Conservation (phyloP, 2,329 filamentous ascomycete genomes). For the Colletotrichum tabaci region DNA sequence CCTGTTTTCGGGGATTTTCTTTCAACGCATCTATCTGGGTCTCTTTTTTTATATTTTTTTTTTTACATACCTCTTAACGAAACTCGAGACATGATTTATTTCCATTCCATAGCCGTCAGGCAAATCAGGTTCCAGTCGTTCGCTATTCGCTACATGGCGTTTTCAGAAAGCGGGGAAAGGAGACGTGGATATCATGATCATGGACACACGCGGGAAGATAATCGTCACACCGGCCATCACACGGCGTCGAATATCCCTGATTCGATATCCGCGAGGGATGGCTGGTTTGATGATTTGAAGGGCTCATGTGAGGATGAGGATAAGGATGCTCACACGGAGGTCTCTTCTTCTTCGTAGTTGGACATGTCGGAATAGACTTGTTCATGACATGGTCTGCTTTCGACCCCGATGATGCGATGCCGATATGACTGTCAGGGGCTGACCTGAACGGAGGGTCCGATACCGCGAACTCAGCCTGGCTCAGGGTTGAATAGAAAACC, state of each 20-base stretch:
- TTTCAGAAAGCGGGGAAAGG: not conserved
- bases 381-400: not conserved
- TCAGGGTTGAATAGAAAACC: not conserved
- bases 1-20: not conserved
- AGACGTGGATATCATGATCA: conserved; percentile 15
- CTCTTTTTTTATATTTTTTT: too few species aligned
- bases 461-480: not conserved
- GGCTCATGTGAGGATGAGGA: too few species aligned
- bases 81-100: conserved; percentile 8
- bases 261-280: too few species aligned
- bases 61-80: conserved; percentile 16
- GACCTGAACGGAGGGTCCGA: not conserved
- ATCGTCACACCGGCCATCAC: too few species aligned
- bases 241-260: too few species aligned
- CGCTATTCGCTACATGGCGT: conserved; percentile 31
- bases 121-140: conserved; percentile 11
- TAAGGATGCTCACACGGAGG: too few species aligned
- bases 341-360: too few species aligned
- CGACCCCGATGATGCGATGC: not conserved
- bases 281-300: too few species aligned
- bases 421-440: not conserved
- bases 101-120: not conserved
- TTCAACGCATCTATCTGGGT: not conserved
- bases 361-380: not conserved
- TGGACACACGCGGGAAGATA: not conserved